phyloP scores from a whole-genome alignment of 1,139 yeast species.

The Lodderomyces margitis region DNA sequence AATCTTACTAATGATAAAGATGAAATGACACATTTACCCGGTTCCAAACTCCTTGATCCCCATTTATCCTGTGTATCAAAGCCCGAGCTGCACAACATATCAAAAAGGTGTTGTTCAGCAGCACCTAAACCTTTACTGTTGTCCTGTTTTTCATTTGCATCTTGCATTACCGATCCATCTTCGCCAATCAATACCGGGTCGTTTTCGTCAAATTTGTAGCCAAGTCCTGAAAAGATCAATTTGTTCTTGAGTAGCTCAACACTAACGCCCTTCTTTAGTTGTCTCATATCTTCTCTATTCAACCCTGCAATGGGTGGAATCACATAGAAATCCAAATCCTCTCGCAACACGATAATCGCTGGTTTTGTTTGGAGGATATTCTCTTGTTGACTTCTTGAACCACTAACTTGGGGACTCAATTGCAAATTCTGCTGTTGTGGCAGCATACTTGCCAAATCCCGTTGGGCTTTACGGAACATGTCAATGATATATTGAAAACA shows the following conservation, averaged over 20 bases:
- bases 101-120: conserved; percentile 92
- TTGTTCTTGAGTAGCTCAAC: conserved; percentile 48
- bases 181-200: conserved; percentile 15
- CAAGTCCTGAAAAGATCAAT: conserved; percentile 74
- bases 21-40: conserved; percentile 79
- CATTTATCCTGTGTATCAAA: conserved; percentile 66
- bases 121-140: conserved; percentile 60
- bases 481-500: conserved; percentile 83
- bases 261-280: conserved; percentile 68
- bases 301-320: conserved; percentile 68
- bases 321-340: conserved; percentile 91
- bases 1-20: conserved; percentile 81
- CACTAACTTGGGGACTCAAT: conserved; percentile 1
- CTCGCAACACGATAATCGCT: conserved; percentile 87
- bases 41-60: conserved; percentile 88
- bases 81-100: conserved; percentile 93
- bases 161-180: conserved; percentile 9
- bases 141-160: conserved; percentile 7
- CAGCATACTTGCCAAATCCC: conserved; percentile 29
- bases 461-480: conserved; percentile 52
- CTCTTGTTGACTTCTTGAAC: conserved; percentile 20
- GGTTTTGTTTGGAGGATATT: conserved; percentile 76
- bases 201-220: conserved; percentile 28
- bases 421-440: conserved; percentile 1
- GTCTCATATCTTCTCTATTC: conserved; percentile 51